phyloP scores from a whole-genome alignment of 345 rosid species.

The Carallia pectinifolia region DNA sequence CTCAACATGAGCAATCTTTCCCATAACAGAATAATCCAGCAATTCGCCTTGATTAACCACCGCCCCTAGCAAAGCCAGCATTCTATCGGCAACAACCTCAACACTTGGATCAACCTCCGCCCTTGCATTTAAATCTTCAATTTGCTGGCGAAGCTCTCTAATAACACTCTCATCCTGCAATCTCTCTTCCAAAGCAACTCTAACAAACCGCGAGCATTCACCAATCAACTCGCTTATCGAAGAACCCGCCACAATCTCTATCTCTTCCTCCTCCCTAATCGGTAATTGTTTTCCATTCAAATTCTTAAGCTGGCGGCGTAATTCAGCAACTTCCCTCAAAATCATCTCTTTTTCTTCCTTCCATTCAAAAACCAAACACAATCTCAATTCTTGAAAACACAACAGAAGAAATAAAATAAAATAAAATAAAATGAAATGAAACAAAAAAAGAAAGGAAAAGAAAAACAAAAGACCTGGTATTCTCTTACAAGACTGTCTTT shows the following conservation, averaged over 20 bases:
- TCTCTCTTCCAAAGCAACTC: slow-evolving; percentile 41
- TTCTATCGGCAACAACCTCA: slow-evolving; percentile 57
- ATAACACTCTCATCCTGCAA: slow-evolving; percentile 39
- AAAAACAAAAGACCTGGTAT: neutral
- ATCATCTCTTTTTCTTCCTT: slow-evolving; percentile 55
- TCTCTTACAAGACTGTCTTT: neutral
- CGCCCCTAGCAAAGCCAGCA: slow-evolving; percentile 49
- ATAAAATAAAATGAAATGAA: neutral
- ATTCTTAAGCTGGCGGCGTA: slow-evolving; percentile 46
- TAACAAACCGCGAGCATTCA: slow-evolving; percentile 49
- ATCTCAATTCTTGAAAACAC: neutral
- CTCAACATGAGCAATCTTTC: slow-evolving; percentile 57
- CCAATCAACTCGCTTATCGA: slow-evolving; percentile 32
- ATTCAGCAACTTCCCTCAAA: slow-evolving; percentile 40
- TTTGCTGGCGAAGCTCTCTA: slow-evolving; percentile 51
- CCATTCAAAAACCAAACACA: neutral
- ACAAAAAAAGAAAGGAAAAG: neutral
- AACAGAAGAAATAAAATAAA: neutral
- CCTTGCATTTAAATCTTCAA: slow-evolving; percentile 56
- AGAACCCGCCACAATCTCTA: slow-evolving; percentile 14
- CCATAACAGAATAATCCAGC: slow-evolving; percentile 47
- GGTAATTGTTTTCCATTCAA: slow-evolving; percentile 21
- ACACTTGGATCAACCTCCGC: slow-evolving; percentile 36
- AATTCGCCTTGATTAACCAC: slow-evolving; percentile 59
- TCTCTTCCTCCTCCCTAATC: slow-evolving; percentile 14